phyloP scores from a whole-genome alignment of 345 rosid genomes.

The Dovyalis caffra region DNA sequence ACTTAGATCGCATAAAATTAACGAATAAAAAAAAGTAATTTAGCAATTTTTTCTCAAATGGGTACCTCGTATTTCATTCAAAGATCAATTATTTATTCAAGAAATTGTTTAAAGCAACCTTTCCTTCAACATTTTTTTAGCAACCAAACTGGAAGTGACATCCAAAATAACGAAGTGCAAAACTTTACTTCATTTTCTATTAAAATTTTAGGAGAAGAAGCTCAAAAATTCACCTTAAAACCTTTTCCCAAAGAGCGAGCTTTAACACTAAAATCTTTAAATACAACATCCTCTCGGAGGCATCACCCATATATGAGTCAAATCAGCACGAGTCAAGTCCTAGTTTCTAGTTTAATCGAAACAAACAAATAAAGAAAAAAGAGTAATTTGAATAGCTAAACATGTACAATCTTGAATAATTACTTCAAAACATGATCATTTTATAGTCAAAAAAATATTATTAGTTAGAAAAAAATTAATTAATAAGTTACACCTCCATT shows the following conservation, averaged over 20 bases:
- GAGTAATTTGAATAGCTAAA: too few species aligned
- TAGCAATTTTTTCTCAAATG: background rate
- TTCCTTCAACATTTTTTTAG: background rate
- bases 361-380: too few species aligned
- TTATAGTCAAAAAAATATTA: too few species aligned
- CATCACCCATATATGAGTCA: too few species aligned
- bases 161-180: background rate
- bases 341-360: too few species aligned
- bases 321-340: too few species aligned
- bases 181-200: background rate
- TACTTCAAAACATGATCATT: too few species aligned
- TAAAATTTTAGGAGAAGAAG: slow-evolving; percentile 7
- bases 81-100: background rate
- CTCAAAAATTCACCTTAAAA: slow-evolving; percentile 24
- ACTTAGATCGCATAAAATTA: background rate
- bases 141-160: background rate
- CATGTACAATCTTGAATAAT: too few species aligned
- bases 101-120: background rate
- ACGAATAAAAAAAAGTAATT: background rate
- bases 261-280: slow-evolving; percentile 15
- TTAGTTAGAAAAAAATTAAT: too few species aligned
- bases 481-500: too few species aligned
- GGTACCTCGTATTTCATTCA: background rate
- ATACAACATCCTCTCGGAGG: slow-evolving; percentile 24
- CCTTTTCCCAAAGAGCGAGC: slow-evolving; percentile 32